Base-by-base conservation (phyloP, 371 early-diverging fungal species). In the Aphelidium insulamus region DNA sequence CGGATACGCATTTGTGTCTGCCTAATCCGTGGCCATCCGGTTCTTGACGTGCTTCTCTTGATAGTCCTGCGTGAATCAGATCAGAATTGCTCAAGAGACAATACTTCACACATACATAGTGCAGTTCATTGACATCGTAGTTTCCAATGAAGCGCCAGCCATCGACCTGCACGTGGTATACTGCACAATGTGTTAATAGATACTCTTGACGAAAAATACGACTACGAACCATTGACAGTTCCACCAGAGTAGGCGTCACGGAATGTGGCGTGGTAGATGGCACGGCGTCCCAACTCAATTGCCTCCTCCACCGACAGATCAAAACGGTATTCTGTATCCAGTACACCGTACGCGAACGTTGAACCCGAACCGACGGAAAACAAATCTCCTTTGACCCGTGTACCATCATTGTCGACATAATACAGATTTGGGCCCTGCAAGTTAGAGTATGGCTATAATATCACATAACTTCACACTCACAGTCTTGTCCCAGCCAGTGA, bases 181-280 rank as follows among this genome's bases (percentile, higher is more conserved):
- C 78, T 72, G 25, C 36, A 38, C 9, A 21, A 41, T 8, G 8
- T 21, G 28, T 15, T 10, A 32, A 28, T 23, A 30, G 7, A 42
- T 23, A 37, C 8, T 4, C 11, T 31, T 16, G 21, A 40, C 31
- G 2, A 31, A 15, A 6, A 17, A 25, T 18, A 32, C 22, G 7
- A 48, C 59, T 55, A 10, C 41, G 11, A 63, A 76, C 77, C 51
- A 48, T 85, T 91, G 22, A 97, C 76, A 17, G 69, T 64, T 38
- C 99, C 99, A 57, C 99, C 99, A 40, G 91, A 90, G 57, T 65
- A 87, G 26, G 97, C 95, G 69, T 99, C 99, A 44, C 99, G 72
- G 59, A 83, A 82, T 24, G 95, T 85, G 28, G 99, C 99, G 50
- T 98, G 95, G 62, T 82, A 97, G 42, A 99, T 97, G 8, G 98